Conservation (phyloP, 306 rosid species). For the Astragalus glycyphyllos region DNA sequence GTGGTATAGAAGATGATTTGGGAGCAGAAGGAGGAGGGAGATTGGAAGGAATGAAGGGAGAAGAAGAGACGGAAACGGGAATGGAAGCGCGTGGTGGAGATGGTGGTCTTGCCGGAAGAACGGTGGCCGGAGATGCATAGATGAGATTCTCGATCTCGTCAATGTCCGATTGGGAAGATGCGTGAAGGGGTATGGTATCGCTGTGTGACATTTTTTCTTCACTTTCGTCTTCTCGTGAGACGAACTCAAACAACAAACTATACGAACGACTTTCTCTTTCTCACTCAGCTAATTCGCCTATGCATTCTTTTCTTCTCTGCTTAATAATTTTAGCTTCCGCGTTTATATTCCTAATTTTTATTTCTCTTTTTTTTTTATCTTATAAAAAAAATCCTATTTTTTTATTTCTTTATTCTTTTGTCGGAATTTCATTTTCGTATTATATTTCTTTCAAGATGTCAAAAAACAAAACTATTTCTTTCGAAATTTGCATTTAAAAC, state of each 20-base stretch:
- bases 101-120: constrained; percentile 77
- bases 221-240: not conserved
- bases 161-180: constrained; percentile 93
- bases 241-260: not conserved
- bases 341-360: not conserved
- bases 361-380: not conserved
- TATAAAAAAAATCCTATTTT: too few species aligned
- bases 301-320: not conserved
- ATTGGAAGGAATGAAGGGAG: constrained; percentile 52
- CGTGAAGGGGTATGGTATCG: constrained; percentile 91
- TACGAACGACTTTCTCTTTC: not conserved
- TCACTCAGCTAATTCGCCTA: not conserved
- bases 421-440: too few species aligned
- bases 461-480: too few species aligned
- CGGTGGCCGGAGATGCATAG: constrained; percentile 66
- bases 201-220: constrained; percentile 73
- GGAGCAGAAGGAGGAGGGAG: constrained; percentile 44
- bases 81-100: constrained; percentile 90
- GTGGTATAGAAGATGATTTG: constrained; percentile 37
- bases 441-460: too few species aligned
- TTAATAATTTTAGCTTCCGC: not conserved
- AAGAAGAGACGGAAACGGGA: constrained; percentile 72
- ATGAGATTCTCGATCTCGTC: constrained; percentile 99
- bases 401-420: too few species aligned
- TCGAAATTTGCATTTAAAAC: too few species aligned